These are phyloP conservation scores for Pleoardoris graminearum DNA, from an alignment of 2,329 filamentous ascomycete species.

Conservation along the genomic window DNA sequence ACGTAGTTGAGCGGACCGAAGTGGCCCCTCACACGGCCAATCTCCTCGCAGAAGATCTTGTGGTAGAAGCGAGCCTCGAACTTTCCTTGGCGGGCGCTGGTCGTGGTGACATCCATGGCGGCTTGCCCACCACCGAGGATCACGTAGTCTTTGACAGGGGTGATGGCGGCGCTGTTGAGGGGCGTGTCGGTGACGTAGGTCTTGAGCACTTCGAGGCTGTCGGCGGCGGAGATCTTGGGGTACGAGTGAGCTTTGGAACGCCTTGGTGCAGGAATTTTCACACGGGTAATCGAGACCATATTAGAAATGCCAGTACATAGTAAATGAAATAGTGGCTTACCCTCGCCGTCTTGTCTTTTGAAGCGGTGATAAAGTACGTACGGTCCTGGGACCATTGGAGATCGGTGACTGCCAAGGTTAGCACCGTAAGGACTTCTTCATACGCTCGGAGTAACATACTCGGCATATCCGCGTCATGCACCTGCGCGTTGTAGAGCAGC, in stretches of 20 bases:
- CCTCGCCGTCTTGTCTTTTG: constrained; percentile 97
- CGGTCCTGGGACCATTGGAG: constrained; percentile 93
- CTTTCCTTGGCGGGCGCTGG: constrained; percentile 91
- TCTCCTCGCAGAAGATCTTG: constrained; percentile 99
- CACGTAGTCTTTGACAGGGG: constrained; percentile 94
- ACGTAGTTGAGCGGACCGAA: constrained; percentile 98
- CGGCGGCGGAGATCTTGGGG: constrained; percentile 73
- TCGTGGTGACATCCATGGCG: constrained; percentile 98
- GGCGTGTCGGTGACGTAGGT: constrained; percentile 91
- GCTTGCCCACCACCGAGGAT: constrained; percentile 98
- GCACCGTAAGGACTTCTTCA: constrained; percentile 46
- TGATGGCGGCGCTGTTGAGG: constrained; percentile 93
- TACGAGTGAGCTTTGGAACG: constrained; percentile 2
- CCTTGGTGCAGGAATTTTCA: neutral
- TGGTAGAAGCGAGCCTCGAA: constrained; percentile 99
- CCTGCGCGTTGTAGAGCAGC: constrained; percentile 73
- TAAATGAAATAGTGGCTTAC: constrained; percentile 49
- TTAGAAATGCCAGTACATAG: neutral
- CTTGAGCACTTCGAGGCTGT: constrained; percentile 89
- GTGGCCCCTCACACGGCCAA: constrained; percentile 93
- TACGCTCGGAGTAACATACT: constrained; percentile 55
- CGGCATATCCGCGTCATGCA: constrained; percentile 82
- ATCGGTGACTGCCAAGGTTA: constrained; percentile 82
- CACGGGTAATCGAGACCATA: neutral
- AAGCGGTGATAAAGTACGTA: constrained; percentile 97